These are phyloP conservation scores for Mycosphaerella arachidis DNA, from an alignment of 2,329 filamentous ascomycete genomes.

Conservation along the genomic window DNA sequence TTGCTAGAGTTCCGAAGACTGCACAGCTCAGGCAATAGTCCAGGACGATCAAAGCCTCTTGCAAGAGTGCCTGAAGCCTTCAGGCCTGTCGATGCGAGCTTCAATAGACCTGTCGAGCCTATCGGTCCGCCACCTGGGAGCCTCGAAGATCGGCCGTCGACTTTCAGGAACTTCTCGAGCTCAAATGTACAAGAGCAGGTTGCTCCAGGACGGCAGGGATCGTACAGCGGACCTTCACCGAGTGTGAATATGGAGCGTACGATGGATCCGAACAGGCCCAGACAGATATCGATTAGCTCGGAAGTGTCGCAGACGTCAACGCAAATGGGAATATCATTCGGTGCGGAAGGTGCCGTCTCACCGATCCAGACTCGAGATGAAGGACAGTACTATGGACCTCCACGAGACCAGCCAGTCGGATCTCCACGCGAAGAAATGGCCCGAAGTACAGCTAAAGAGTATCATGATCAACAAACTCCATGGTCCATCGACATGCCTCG, in stretches of 20 bases:
- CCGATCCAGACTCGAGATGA: slow-evolving; percentile 12
- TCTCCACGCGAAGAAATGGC: slow-evolving; percentile 21
- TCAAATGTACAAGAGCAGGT: slow-evolving; percentile 2
- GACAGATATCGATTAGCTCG: slow-evolving; percentile 10
- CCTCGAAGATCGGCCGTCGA: neutral
- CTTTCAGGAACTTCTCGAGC: slow-evolving; percentile 7
- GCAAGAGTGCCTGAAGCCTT: slow-evolving; percentile 25
- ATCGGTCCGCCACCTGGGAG: slow-evolving; percentile 18
- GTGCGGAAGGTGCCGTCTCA: slow-evolving; percentile 9
- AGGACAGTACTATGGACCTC: neutral
- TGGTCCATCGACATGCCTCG: slow-evolving; percentile 25
- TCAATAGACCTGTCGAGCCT: slow-evolving; percentile 15
- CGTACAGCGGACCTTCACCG: slow-evolving; percentile 1
- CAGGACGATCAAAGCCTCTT: slow-evolving; percentile 6
- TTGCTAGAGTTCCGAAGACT: slow-evolving; percentile 17
- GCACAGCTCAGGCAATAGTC: slow-evolving; percentile 19
- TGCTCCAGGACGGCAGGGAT: neutral
- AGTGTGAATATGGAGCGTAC: neutral
- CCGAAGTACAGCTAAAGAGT: slow-evolving; percentile 24
- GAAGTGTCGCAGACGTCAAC: slow-evolving; percentile 11
- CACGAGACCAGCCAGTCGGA: slow-evolving; percentile 5
- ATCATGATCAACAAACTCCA: slow-evolving; percentile 28
- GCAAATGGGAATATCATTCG: slow-evolving; percentile 10
- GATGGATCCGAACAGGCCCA: slow-evolving; percentile 1
- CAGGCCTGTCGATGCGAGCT: slow-evolving; percentile 20